Conservation (phyloP, 352 stramenopile species). For the Achlya hypogyna region DNA sequence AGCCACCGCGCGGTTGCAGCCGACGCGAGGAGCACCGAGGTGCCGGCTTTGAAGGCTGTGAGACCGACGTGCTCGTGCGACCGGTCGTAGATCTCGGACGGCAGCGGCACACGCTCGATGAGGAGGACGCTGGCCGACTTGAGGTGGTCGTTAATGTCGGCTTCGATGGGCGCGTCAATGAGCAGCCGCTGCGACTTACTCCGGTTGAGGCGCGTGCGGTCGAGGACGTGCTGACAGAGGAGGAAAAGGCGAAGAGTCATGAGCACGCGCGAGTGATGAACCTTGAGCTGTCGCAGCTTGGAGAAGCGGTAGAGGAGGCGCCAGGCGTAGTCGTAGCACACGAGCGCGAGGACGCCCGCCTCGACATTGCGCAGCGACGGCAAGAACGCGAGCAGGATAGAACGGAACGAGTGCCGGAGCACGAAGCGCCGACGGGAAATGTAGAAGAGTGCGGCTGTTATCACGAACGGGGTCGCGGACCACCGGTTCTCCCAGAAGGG, state of each 20-base stretch:
- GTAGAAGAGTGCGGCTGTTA: conserved; percentile 37
- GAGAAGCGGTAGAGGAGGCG: conserved; percentile 72
- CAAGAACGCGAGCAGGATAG: conserved; percentile 56
- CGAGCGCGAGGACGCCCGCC: conserved; percentile 40
- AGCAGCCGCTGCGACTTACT: conserved; percentile 61
- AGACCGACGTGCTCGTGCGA: conserved; percentile 73
- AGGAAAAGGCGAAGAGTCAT: conserved; percentile 77
- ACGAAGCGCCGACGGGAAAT: conserved; percentile 57
- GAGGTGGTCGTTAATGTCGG: conserved; percentile 81
- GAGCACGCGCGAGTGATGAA: conserved; percentile 74
- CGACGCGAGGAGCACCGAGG: conserved; percentile 63
- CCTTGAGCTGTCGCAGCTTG: conserved; percentile 74
- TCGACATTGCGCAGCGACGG: conserved; percentile 57
- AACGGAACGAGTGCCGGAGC: conserved; percentile 52
- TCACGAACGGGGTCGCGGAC: conserved; percentile 62
- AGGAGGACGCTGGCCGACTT: conserved; percentile 77
- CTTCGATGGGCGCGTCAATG: conserved; percentile 76
- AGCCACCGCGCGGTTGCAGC: conserved; percentile 72
- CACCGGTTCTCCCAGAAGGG: conserved; percentile 75
- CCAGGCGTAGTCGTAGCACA: conserved; percentile 65
- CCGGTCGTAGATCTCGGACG: conserved; percentile 74
- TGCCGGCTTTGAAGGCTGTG: conserved; percentile 76
- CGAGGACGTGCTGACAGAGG: conserved; percentile 73
- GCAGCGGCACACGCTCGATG: conserved; percentile 68
- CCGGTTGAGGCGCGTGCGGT: conserved; percentile 57